Evolutionary conservation across 2,329 filamentous ascomycete species (phyloP), one percentile per base, ranked within the genome.

Genomic region (Xylariaceae sp.): DNA sequence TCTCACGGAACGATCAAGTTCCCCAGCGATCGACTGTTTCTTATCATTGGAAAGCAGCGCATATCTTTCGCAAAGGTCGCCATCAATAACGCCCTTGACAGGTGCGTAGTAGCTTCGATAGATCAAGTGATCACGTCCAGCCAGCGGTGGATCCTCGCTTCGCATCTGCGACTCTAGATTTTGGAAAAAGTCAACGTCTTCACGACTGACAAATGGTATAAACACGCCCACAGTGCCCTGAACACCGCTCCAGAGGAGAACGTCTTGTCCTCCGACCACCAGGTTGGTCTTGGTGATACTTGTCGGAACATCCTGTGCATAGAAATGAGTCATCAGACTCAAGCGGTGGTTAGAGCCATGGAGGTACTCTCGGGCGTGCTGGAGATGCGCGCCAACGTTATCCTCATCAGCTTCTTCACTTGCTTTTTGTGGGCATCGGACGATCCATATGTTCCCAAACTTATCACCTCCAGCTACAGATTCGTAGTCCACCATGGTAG

Each of bases 101-200:
- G 93, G 94, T 6, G 88, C 89, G 65, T 97, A 98, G 69, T 97
- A 98, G 54, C 90, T 84, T 52, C 94, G 80, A 67, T 95, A 99
- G 61, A 95, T 94, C 37, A 99, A 74, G 67, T 99, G 93, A 65
- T 98, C 94, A 54, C 94, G 80, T 34, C 93, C 94, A 17, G 89
- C 88, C 37, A 98, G 72, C 6, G 92, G 92, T 27, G 91, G 79
- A 61, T 95, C 91, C 62, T 95, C 89, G 11, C 79, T 82, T 38
- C 92, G 80, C 64, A 99, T 76, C 61, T 95, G 88, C 62, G 86
- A 83, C 69, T 98, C 93, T 20, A 98, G 76, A 50, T 82, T 89
- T 66, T 96, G 91, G 79, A 98, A 98, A 70, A 98, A 97, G 66
- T 97, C 93, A 40, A 94, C 88, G 59, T 97, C 92, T 62, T 97